Base-by-base conservation (phyloP, 106 monocot species). In the Acanthochlamys bracteata region DNA sequence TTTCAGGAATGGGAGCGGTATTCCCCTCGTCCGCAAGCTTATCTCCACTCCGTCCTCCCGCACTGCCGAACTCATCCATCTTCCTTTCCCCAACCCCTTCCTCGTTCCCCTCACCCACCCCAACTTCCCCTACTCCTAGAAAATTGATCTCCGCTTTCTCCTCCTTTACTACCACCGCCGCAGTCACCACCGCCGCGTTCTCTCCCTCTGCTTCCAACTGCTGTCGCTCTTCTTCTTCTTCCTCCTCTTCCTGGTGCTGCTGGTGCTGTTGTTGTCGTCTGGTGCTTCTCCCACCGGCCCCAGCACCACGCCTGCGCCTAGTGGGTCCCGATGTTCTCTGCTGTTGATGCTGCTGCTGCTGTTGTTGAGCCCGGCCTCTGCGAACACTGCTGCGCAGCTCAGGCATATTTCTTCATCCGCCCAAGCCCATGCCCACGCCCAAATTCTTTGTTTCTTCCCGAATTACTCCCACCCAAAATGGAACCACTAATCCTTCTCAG, bases 401-500 rank as follows among this genome's bases (percentile, higher is more conserved):
- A 54, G 83, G 85, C 86, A 83, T 86, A 76, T 88, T 89, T 81
- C 82, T 68, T 82, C 77, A 75, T 77, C 66, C 26, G 78, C 57
- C 54, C 75, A 22, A 77, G n/a, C 55, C 55, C 55, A 55, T 55
- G 55, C n/a, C 4, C 53, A 7, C 53, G 19, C 55, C 4, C 1
- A 49, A 17, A 49, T 10, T 2, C 33, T 33, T 33, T n/a, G n/a
- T n/a, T n/a, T n/a, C n/a, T n/a, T n/a, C n/a, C 8, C 45, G 45
- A 10, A 17, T 16, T 10, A 4, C 16, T 19, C 53, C 7, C 7
- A 19, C 55, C 20, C 20, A 10, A 3, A 15, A 15, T 55, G 4
- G 55, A 55, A 20, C 10, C 20, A 10, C 55, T 10, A 21, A 55
- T 20, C 55, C 55, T 20, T 17, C 20, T 55, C 20, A 1, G 22